Base-by-base conservation (phyloP, 257 asterid species). In the Pogostemon cablin region DNA sequence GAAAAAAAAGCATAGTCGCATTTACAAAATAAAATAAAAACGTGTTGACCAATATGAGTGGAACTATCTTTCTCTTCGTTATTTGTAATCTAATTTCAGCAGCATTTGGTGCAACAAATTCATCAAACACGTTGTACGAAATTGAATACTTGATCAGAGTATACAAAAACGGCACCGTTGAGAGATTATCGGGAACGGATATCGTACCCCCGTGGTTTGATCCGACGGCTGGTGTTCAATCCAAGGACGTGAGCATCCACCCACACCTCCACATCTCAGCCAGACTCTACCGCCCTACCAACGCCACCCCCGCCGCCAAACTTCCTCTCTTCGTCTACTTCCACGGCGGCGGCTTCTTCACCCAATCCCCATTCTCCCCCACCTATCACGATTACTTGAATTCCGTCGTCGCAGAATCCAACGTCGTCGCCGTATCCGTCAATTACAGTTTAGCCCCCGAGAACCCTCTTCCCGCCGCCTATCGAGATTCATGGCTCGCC, bases 381-480 rank as follows among this genome's bases (percentile, higher is more conserved):
- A 20, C 58, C 0, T 81, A 81, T 63, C 82, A 86, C 57, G 67
- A 67, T 1, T 73, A 75, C 75, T 9, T 88, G 4, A 77, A 50
- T 62, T 57, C 76, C 47, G 66, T 91, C 17, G 88, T 71, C 2
- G 73, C 81, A 3, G 71, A 76, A 53, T 89, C 95, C 0, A 68
- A 83, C 1, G 80, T 79, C 4, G 58, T 80, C 10, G 79, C 78
- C 2, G 78, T 88, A 0, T 91, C 97, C 0, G 85, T 88, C 0
- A 77, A 88, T 40, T 88, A 91, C 76, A 75, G 95, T 32, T 60
- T 85, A 58, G 96, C 96, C 32, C 96, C 96, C 0, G 92, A 88
- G 53, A 38, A 83, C 71, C 91, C 78, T 5, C 81, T 91, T 1
- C 97, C 96, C 0, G 41, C 42, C 3, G 92, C 81, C 9, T 80